These are phyloP conservation scores for Hypomyces rosellus DNA, from an alignment of 2,329 filamentous ascomycete species.

Conservation along the genomic window DNA sequence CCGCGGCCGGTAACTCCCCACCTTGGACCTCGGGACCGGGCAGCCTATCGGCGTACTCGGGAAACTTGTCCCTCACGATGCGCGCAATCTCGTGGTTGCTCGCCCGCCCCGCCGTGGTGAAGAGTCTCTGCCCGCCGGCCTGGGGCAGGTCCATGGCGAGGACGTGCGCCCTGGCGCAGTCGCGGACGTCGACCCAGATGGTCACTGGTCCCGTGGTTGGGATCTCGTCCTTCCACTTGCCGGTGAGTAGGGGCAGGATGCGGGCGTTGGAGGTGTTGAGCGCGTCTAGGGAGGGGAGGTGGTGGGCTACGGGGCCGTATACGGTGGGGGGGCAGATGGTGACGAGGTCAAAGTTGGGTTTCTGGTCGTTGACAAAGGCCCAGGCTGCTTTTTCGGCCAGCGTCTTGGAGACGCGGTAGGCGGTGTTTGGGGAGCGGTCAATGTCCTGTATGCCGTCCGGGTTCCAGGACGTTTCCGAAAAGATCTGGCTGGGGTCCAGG, in stretches of 20 bases:
- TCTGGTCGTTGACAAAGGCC: slow-evolving; percentile 41
- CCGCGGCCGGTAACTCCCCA: slow-evolving; percentile 34
- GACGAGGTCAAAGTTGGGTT: slow-evolving; percentile 43
- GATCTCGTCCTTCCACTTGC: slow-evolving; percentile 41
- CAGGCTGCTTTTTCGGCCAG: slow-evolving; percentile 48
- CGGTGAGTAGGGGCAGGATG: slow-evolving; percentile 44
- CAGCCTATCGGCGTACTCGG: slow-evolving; percentile 41
- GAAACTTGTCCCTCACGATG: slow-evolving; percentile 41
- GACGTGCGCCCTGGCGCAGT: slow-evolving; percentile 48
- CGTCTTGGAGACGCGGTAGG: slow-evolving; percentile 51
- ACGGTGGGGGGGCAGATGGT: slow-evolving; percentile 52
- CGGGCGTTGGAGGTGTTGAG: slow-evolving; percentile 50
- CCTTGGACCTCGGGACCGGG: slow-evolving; percentile 39
- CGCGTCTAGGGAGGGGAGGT: slow-evolving; percentile 36
- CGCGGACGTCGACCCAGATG: slow-evolving; percentile 51
- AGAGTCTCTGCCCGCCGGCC: slow-evolving; percentile 45
- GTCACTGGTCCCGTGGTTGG: slow-evolving; percentile 34
- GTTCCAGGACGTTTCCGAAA: slow-evolving; percentile 48
- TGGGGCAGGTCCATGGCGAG: slow-evolving; percentile 42
- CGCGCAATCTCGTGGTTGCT: slow-evolving; percentile 39
- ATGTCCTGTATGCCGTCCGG: slow-evolving; percentile 42
- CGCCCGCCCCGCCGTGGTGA: slow-evolving; percentile 42
- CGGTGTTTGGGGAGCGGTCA: slow-evolving; percentile 30
- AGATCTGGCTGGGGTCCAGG: slow-evolving; percentile 33
- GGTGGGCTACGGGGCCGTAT: slow-evolving; percentile 45